Evolutionary conservation across 1,139 yeast genomes (phyloP).

Genomic region (Debaryomycetaceae sp.): DNA sequence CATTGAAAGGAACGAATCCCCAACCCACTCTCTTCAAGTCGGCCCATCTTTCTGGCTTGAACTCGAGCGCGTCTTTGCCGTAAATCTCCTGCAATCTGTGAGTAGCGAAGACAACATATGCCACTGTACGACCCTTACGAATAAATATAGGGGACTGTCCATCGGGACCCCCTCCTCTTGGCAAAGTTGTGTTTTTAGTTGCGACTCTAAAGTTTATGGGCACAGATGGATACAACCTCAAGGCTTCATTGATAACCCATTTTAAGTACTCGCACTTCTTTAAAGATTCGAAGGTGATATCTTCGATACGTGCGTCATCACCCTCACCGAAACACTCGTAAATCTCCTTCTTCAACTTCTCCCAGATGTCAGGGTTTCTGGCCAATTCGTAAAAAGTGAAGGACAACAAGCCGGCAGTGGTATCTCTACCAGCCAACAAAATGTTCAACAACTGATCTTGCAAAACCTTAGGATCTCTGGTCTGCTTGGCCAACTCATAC

Average conservation of each 20-base stretch:
- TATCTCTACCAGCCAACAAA: conserved; percentile 46
- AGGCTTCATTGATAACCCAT: conserved; percentile 46
- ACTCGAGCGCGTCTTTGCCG: conserved; percentile 47
- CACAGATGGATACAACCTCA: conserved; percentile 55
- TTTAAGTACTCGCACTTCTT: conserved; percentile 48
- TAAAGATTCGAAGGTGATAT: conserved; percentile 46
- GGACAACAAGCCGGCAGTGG: conserved; percentile 45
- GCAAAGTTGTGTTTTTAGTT: conserved; percentile 44
- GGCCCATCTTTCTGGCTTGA: conserved; percentile 52
- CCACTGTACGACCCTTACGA: conserved; percentile 44
- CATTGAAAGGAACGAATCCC: conserved; percentile 57
- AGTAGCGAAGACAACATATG: conserved; percentile 41
- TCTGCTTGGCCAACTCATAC: conserved; percentile 43
- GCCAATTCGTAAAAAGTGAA: conserved; percentile 41
- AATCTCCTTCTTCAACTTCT: conserved; percentile 31
- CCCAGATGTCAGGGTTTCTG: conserved; percentile 34
- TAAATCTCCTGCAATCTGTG: conserved; percentile 44
- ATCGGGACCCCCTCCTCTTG: conserved; percentile 51
- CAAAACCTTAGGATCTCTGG: conserved; percentile 39
- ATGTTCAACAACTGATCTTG: conserved; percentile 46
- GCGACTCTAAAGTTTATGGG: conserved; percentile 51
- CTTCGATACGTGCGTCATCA: conserved; percentile 23
- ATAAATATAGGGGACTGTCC: conserved; percentile 40
- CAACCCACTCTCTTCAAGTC: conserved; percentile 40
- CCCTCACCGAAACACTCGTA: conserved; percentile 33